Evolutionary conservation across 202 grass and related monocot species (phyloP).

Genomic region (Panicum virgatum): DNA sequence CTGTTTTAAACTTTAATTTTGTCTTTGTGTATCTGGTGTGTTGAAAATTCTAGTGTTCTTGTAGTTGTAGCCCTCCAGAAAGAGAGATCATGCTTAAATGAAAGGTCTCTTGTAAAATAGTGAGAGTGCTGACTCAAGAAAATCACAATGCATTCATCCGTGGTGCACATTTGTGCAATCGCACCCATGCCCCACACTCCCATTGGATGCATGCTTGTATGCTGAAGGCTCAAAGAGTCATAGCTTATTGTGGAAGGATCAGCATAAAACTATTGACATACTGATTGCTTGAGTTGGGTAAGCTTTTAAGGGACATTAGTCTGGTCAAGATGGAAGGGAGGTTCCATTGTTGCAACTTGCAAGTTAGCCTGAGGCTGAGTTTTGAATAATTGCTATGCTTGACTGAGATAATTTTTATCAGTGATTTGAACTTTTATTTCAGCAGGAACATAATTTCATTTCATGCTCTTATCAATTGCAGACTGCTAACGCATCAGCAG

Average conservation of each 20-base stretch:
- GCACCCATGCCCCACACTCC: neutral
- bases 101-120: neutral
- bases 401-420: neutral
- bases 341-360: neutral
- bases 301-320: neutral
- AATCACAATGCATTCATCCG: neutral
- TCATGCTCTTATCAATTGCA: conserved; percentile 41
- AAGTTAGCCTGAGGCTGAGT: neutral
- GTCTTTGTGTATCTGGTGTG: neutral
- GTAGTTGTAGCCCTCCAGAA: neutral
- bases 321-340: neutral
- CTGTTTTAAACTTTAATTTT: conserved; percentile 28
- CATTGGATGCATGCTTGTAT: neutral
- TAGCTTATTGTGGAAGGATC: neutral
- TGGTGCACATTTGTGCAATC: neutral
- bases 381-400: neutral
- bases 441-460: conserved; percentile 12
- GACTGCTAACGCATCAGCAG: conserved; percentile 59
- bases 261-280: neutral
- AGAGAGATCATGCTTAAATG: neutral
- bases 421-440: neutral
- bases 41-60: neutral
- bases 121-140: neutral
- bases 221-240: conserved; percentile 8
- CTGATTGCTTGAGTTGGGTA: neutral